These are phyloP conservation scores for Gossypium anomalum DNA, from an alignment of 345 rosid species.

Conservation along the genomic window DNA sequence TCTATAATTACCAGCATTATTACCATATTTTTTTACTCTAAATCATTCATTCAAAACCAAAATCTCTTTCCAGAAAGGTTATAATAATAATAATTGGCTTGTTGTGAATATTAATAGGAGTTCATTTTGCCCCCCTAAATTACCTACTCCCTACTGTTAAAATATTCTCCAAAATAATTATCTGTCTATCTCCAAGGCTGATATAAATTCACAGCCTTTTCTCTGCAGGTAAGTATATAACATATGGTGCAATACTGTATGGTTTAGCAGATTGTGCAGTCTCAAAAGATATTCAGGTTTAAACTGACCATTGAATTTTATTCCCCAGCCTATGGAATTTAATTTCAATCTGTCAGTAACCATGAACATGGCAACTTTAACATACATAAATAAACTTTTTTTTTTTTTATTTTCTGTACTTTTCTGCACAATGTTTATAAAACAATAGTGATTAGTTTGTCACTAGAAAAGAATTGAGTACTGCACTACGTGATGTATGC, in stretches of 20 bases:
- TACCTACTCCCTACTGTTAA: conserved; percentile 1
- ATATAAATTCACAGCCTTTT: not conserved
- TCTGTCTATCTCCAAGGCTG: not conserved
- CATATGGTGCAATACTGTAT: not conserved
- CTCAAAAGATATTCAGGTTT: not conserved
- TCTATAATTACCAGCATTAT: not conserved
- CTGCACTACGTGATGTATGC: not conserved
- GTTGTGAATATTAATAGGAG: not conserved
- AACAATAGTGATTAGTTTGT: conserved; percentile 3
- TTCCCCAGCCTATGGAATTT: not conserved
- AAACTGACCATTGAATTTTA: not conserved
- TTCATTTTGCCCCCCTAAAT: not conserved
- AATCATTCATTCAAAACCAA: conserved; percentile 2
- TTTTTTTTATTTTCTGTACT: not conserved
- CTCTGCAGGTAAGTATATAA: not conserved
- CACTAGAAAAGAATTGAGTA: not conserved
- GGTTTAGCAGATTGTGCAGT: not conserved
- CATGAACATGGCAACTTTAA: not conserved
- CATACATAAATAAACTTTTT: not conserved
- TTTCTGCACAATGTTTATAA: not conserved
- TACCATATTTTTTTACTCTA: not conserved
- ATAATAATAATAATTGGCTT: not conserved
- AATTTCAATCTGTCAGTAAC: not conserved
- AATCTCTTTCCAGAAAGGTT: conserved; percentile 19
- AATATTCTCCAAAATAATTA: not conserved